Base-by-base conservation (phyloP, 257 asterid species). In the Striga asiatica region DNA sequence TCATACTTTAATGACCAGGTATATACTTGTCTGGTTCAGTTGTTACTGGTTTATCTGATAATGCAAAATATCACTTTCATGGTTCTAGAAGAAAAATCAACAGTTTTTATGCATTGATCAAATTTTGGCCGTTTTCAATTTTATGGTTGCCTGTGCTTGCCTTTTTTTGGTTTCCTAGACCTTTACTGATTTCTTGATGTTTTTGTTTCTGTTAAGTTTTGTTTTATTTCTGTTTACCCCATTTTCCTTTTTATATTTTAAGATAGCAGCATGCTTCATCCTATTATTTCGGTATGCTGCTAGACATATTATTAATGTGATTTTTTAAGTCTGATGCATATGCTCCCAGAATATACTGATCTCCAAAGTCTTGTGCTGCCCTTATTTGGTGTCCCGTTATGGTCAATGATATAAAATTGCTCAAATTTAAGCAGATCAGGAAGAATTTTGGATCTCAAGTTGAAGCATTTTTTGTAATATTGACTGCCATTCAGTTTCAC, bases 401-500 rank as follows among this genome's bases (percentile, higher is more conserved):
- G 43, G 67, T 49, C 29, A 61, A 29, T 56, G 43, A 68, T 66
- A 28, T 38, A 21, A 57, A 53, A 51, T 66, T 67, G 11, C 60
- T 58, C 37, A 39, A 29, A 28, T 52, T 49, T 74, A 69, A 67
- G 74, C 94, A 91, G 98, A 79, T 91, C 56, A 78, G 70, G 80
- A 84, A 79, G 74, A 84, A 72, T 38, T 91, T 87, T 68, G 98
- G 96, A 24, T 64, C 80, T 66, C 96, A 80, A 60, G 98, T 87
- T 55, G 98, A 91, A 82, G 92, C 86, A 0, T 91, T 91, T 70
- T 91, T 84, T 68, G 80, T 82, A 42, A 66, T 80, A 63, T 73
- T 91, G 71, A 84, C 92, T n/a, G 81, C 81, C 0, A 57, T 79
- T 67, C 96, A 91, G 76, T 91, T 91, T 70, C 98, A 91, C 81